Conservation (phyloP, 345 rosid species). For the Acer yangbiense region DNA sequence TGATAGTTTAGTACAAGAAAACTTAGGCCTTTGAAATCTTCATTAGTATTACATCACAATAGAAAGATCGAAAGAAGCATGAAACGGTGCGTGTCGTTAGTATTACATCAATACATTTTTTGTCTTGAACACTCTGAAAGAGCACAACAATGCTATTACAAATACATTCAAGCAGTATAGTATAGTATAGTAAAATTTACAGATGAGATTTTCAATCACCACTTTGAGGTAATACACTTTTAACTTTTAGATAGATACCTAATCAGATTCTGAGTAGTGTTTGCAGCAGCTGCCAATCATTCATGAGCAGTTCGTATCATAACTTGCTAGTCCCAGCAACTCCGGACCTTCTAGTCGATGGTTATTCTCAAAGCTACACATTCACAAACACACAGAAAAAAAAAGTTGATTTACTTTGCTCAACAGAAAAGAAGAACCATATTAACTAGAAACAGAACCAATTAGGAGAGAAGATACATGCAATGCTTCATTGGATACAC, state of each 20-base stretch:
- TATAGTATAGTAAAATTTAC: slow-evolving; percentile 29
- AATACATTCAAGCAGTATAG: slow-evolving; percentile 6
- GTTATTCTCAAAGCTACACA: slow-evolving; percentile 83
- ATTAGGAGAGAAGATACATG: not conserved
- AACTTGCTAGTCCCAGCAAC: slow-evolving; percentile 84
- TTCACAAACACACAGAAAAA: not conserved
- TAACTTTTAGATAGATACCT: slow-evolving; percentile 18
- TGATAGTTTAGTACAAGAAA: no score
- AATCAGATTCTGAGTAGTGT: slow-evolving; percentile 5
- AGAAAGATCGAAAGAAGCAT: not conserved
- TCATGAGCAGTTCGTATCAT: slow-evolving; percentile 85
- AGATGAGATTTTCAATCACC: slow-evolving; percentile 30
- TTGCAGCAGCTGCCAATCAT: slow-evolving; percentile 13
- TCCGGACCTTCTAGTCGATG: slow-evolving; percentile 93
- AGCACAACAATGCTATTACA: slow-evolving; percentile 20
- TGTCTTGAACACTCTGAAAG: slow-evolving; percentile 23
- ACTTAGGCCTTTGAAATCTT: no score
- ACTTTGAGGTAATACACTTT: slow-evolving; percentile 25
- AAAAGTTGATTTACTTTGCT: slow-evolving; percentile 7
- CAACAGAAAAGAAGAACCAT: not conserved
- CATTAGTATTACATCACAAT: no score
- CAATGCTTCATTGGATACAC: not conserved
- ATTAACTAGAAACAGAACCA: not conserved
- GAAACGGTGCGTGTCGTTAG: not conserved
- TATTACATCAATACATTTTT: slow-evolving; percentile 23